Percentiles rank a stretch among this genome's conserved stretches.
Evolutionary conservation across 2,329 filamentous ascomycete genomes (phyloP).

Genomic region (Beauveria bassiana): DNA sequence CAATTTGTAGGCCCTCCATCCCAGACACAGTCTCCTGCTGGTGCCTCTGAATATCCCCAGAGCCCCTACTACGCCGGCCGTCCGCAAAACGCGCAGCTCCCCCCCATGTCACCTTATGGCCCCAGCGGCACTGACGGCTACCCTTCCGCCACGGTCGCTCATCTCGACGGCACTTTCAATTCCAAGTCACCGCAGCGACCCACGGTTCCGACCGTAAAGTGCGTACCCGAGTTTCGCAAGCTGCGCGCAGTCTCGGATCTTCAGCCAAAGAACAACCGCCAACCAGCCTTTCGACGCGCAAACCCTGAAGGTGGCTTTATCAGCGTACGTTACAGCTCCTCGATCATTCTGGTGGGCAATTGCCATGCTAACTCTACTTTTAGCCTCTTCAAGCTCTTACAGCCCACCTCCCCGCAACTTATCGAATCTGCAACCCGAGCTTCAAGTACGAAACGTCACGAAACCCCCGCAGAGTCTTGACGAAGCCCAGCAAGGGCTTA

Average conservation of each 20-base stretch:
- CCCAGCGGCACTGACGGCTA: constrained; percentile 59
- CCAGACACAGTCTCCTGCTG: constrained; percentile 69
- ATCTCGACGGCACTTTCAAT: constrained; percentile 62
- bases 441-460: constrained; percentile 99
- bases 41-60: constrained; percentile 53
- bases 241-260: constrained; percentile 66
- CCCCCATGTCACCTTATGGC: constrained; percentile 63
- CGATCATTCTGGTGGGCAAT: neutral
- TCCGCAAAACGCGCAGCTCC: constrained; percentile 56
- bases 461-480: constrained; percentile 90
- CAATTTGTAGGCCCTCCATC: constrained; percentile 46
- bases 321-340: constrained; percentile 55
- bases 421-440: constrained; percentile 93
- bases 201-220: constrained; percentile 43
- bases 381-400: constrained; percentile 94
- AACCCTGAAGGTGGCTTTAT: constrained; percentile 98
- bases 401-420: constrained; percentile 85
- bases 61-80: constrained; percentile 50
- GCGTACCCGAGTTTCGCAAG: constrained; percentile 83
- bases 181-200: constrained; percentile 51
- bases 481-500: constrained; percentile 94
- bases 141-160: constrained; percentile 61
- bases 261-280: constrained; percentile 72
- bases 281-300: constrained; percentile 85
- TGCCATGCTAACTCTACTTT: constrained; percentile 9